phyloP scores from a whole-genome alignment of 2,329 filamentous ascomycete species.

The Gaeumannomyces tritici region DNA sequence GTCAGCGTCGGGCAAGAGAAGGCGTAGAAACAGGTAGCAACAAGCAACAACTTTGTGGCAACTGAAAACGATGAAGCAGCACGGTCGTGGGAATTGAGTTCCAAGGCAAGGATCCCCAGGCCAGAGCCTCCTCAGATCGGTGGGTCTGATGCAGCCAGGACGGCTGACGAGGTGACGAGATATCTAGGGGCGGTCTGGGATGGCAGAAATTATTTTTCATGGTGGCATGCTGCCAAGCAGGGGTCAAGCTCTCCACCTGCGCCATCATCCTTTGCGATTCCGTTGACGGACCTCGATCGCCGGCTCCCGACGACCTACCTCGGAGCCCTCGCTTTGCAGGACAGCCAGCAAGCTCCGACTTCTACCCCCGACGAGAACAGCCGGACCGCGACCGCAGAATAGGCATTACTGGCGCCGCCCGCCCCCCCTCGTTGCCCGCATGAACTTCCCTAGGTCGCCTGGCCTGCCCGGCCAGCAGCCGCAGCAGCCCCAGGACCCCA shows the following conservation, averaged over 20 bases:
- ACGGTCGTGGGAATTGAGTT: background rate
- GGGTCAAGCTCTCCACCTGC: background rate
- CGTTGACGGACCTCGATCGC: background rate
- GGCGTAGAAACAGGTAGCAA: background rate
- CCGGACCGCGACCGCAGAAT: background rate
- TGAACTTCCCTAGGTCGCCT: constrained; percentile 28
- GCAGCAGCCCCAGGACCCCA: constrained; percentile 18
- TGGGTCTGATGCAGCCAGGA: background rate
- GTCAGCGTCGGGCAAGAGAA: background rate
- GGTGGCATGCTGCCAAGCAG: background rate
- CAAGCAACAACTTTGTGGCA: background rate
- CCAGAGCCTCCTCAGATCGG: too few relatives aligned
- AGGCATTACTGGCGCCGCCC: background rate
- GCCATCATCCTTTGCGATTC: background rate
- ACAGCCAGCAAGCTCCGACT: background rate
- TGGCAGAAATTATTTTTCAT: constrained; percentile 5
- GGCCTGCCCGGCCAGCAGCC: constrained; percentile 8
- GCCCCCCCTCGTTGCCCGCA: constrained; percentile 8
- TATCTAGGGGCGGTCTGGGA: background rate
- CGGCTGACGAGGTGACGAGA: background rate
- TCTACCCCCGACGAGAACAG: background rate
- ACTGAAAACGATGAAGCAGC: background rate
- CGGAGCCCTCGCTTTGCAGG: background rate
- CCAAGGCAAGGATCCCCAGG: background rate
- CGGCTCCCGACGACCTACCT: background rate